These are phyloP conservation scores for Sarcodon sp. DNA, from an alignment of 768 basidiomycete species.

Conservation along the genomic window DNA sequence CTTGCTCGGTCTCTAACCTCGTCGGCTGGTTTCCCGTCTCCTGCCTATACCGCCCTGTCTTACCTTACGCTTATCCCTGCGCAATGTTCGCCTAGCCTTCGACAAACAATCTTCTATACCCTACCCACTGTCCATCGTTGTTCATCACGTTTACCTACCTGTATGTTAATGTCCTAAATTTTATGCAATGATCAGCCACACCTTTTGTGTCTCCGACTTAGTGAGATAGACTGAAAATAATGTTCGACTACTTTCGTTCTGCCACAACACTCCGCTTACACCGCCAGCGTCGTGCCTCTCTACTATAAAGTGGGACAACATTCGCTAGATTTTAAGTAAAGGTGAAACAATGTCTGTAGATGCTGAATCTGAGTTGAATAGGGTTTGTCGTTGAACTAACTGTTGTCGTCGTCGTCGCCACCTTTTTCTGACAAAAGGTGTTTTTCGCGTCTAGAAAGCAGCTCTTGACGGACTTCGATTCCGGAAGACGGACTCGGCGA, in stretches of 20 bases:
- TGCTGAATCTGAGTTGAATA: slow-evolving; percentile 6
- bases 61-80: too few species aligned
- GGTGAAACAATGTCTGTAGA: slow-evolving; percentile 6
- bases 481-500: slow-evolving; percentile 26
- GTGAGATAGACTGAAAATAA: slow-evolving; percentile 6
- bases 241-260: neutral
- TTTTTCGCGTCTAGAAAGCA: slow-evolving; percentile 22
- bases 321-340: too few species aligned
- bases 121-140: too few species aligned
- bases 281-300: neutral
- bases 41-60: too few species aligned
- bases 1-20: too few species aligned
- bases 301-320: too few species aligned
- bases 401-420: slow-evolving; percentile 18
- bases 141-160: neutral
- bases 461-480: slow-evolving; percentile 33
- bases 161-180: slow-evolving; percentile 3
- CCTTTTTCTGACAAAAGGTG: slow-evolving; percentile 18
- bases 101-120: too few species aligned
- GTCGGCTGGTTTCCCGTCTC: too few species aligned
- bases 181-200: slow-evolving; percentile 14
- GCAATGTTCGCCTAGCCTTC: too few species aligned
- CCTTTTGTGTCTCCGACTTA: slow-evolving; percentile 19
- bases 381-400: slow-evolving; percentile 10
- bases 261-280: neutral